Conservation (phyloP, 2,329 filamentous ascomycete genomes). For the Neospermospora avenae region DNA sequence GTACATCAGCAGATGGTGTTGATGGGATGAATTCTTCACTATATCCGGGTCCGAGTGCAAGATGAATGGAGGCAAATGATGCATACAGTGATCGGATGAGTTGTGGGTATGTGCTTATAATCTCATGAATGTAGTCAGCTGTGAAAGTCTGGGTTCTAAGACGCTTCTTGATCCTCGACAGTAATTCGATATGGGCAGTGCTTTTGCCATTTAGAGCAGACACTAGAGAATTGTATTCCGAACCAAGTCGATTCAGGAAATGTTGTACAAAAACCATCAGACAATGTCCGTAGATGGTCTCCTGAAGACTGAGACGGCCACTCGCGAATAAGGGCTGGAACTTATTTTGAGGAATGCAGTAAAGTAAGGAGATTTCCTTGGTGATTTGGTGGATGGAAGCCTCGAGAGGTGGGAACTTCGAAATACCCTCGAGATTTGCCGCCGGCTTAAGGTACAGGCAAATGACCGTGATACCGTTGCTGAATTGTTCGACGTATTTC, state of each 20-base stretch:
- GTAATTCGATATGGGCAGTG: conserved; percentile 74
- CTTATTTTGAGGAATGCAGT: conserved; percentile 97
- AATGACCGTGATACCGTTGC: conserved; percentile 96
- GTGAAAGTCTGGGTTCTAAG: conserved; percentile 97
- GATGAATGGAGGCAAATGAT: conserved; percentile 86
- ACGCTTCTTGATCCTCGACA: conserved; percentile 93
- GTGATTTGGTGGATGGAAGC: conserved; percentile 98
- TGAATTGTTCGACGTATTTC: conserved; percentile 99
- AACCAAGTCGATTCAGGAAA: conserved; percentile 87
- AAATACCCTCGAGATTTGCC: conserved; percentile 52
- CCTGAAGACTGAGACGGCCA: conserved; percentile 85
- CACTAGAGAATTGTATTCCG: conserved; percentile 85
- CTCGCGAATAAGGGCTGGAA: conserved; percentile 86
- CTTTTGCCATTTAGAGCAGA: conserved; percentile 78
- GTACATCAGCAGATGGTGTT: conserved; percentile 60
- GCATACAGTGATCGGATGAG: conserved; percentile 87
- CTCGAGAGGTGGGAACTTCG: conserved; percentile 73
- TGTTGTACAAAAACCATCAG: conserved; percentile 98
- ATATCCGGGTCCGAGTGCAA: conserved; percentile 50
- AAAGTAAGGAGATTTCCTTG: conserved; percentile 94
- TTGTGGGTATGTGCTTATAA: conserved; percentile 85
- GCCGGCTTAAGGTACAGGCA: conserved; percentile 87
- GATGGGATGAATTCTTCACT: conserved; percentile 53
- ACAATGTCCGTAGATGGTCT: conserved; percentile 95
- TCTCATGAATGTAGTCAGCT: conserved; percentile 95